Evolutionary conservation across 495 filamentous ascomycete species (phyloP), one percentile per base, ranked within the genome.

Genomic region (Aspergillus nanangensis): DNA sequence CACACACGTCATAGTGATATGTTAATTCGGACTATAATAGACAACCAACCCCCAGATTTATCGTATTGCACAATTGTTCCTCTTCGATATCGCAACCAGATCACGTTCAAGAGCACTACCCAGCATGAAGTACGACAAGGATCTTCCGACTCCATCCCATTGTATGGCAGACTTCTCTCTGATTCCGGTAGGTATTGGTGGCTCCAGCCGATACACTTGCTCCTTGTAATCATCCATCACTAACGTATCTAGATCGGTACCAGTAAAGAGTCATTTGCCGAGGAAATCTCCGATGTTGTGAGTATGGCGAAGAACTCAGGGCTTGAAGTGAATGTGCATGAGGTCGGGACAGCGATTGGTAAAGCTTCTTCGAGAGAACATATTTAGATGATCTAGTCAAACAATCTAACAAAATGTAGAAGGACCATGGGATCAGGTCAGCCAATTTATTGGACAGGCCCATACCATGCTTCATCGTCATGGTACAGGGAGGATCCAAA

Each of bases 161-260:
- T 88, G 85, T 60, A 76, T 80, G 32, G 85, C 76, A 9, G 86
- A 90, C 53, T 89, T 90, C 53, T 90, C 84, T 52, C 63, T 90
- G 22, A 73, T 88, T 46, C 87, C 87, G 1, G 82, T 88, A 60
- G 33, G 72, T 71, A 18, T 15, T 29, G 9, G 10, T 11, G 5
- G 13, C 20, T 17, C 7, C 19, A 36, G 5, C 13, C 5, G 11
- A n/a, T n/a, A n/a, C n/a, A n/a, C n/a, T n/a, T n/a, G n/a, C n/a
- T n/a, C n/a, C n/a, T n/a, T n/a, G n/a, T n/a, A n/a, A n/a, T n/a
- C n/a, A n/a, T n/a, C n/a, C n/a, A n/a, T n/a, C n/a, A n/a, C n/a
- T n/a, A n/a, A n/a, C n/a, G n/a, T n/a, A n/a, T 25, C n/a, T 29
- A 25, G 41, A 24, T 38, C 3, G 21, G 29, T 32, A n/a, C 24